Percentiles rank a stretch among this genome's conserved stretches.
phyloP scores from a whole-genome alignment of 2,329 filamentous ascomycete species.

The Phialophora macrospora region DNA sequence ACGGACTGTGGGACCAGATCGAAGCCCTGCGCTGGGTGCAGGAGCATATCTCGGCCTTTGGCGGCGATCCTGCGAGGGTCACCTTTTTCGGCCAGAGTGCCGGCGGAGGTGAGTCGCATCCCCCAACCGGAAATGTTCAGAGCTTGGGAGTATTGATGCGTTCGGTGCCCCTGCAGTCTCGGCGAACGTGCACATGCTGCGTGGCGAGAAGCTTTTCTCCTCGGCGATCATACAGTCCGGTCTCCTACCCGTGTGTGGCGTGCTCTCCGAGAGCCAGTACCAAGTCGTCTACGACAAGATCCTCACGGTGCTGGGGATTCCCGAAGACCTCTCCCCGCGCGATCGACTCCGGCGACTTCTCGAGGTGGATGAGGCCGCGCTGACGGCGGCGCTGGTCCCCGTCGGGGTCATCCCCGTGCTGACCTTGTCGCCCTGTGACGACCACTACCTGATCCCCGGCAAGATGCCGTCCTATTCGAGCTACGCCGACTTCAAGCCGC shows the following conservation, averaged over 20 bases:
- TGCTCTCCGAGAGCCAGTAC: conserved; percentile 4
- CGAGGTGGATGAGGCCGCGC: conserved; percentile 5
- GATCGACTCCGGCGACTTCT: conserved; percentile 16
- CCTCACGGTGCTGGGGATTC: conserved; percentile 8
- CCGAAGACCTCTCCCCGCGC: not conserved
- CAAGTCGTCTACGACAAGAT: conserved; percentile 16
- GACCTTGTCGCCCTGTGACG: conserved; percentile 13
- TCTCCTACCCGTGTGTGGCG: conserved; percentile 3
- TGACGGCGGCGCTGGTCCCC: conserved; percentile 4
- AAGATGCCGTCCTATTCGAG: conserved; percentile 7
- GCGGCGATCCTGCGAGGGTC: conserved; percentile 43
- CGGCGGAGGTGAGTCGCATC: conserved; percentile 21
- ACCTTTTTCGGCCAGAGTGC: conserved; percentile 47
- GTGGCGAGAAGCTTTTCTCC: conserved; percentile 12
- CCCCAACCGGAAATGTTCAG: not conserved
- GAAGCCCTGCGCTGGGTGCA: conserved; percentile 45
- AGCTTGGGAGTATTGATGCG: not conserved
- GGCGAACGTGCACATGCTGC: conserved; percentile 15
- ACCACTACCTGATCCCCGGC: not conserved
- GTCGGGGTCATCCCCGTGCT: conserved; percentile 13
- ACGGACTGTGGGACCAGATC: conserved; percentile 55
- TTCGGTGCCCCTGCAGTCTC: not conserved
- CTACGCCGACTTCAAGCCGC: conserved; percentile 8
- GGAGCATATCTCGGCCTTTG: conserved; percentile 44
- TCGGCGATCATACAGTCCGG: conserved; percentile 14